Percentiles rank a stretch among this genome's conserved stretches.
These are phyloP conservation scores for Tarenaya hassleriana DNA, from an alignment of 345 rosid species.

Conservation along the genomic window DNA sequence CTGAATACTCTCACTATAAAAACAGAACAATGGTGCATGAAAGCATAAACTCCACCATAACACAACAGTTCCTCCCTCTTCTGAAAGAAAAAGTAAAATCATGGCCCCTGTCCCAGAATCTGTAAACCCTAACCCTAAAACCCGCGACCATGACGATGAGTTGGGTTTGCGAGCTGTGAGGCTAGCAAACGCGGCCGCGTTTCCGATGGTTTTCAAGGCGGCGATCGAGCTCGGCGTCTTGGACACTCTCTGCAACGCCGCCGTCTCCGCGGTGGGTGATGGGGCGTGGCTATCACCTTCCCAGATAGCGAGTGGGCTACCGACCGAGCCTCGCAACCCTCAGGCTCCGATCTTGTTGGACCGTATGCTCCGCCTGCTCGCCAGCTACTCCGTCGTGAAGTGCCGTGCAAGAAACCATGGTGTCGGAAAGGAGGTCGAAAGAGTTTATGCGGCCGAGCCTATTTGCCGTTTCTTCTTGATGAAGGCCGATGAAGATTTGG, in stretches of 20 bases:
- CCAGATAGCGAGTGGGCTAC: conserved; percentile 34
- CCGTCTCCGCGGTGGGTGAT: conserved; percentile 25
- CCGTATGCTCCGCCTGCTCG: conserved; percentile 43
- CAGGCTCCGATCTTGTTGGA: conserved; percentile 44
- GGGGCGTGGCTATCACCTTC: conserved; percentile 36
- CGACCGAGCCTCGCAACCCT: conserved; percentile 31
- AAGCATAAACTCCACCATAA: too few species aligned
- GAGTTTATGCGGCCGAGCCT: conserved; percentile 24
- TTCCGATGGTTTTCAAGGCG: conserved; percentile 47
- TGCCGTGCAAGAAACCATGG: too few species aligned
- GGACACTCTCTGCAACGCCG: too few species aligned
- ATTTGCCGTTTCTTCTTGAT: conserved; percentile 23
- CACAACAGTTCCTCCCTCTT: too few species aligned
- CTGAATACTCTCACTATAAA: too few species aligned
- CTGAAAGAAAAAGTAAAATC: too few species aligned
- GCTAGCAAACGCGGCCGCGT: conserved; percentile 20
- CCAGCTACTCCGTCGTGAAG: conserved; percentile 37
- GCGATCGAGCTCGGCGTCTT: conserved; percentile 48
- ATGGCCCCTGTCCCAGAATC: conserved; percentile 2
- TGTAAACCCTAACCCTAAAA: too few species aligned
- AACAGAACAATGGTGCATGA: too few species aligned
- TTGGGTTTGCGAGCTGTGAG: conserved; percentile 25
- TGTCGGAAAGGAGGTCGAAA: conserved; percentile 9
- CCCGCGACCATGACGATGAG: too few species aligned
- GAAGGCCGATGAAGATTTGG: conserved; percentile 23